Percentiles rank a stretch among this genome's conserved stretches.
phyloP scores from a whole-genome alignment of 768 basidiomycete genomes.

The Macrocybe gigantea region DNA sequence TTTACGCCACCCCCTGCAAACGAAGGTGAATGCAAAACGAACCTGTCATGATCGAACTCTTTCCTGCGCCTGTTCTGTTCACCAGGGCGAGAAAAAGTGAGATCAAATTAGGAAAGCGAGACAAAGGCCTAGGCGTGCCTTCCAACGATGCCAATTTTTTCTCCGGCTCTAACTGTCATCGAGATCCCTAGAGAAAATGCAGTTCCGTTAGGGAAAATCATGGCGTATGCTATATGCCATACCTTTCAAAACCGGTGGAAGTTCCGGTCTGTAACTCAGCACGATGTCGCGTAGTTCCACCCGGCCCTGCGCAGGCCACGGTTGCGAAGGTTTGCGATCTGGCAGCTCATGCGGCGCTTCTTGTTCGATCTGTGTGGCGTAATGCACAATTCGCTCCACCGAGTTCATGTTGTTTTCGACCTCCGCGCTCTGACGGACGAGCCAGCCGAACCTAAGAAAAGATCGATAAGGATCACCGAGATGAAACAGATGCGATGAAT shows the following conservation, averaged over 20 bases:
- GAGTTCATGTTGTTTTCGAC: constrained; percentile 94
- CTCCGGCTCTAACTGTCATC: constrained; percentile 64
- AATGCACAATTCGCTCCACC: constrained; percentile 82
- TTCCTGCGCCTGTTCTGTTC: constrained; percentile 75
- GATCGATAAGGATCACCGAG: constrained; percentile 3
- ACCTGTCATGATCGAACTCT: constrained; percentile 85
- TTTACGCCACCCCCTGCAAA: background rate
- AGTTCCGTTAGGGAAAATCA: background rate
- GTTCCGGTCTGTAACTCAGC: constrained; percentile 79
- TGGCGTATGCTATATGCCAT: background rate
- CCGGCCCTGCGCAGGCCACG: constrained; percentile 73
- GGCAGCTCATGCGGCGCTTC: constrained; percentile 68
- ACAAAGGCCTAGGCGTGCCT: constrained; percentile 17
- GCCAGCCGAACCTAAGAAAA: constrained; percentile 56
- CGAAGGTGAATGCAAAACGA: constrained; percentile 8
- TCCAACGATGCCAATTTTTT: constrained; percentile 92
- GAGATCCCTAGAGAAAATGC: constrained; percentile 32
- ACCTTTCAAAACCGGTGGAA: constrained; percentile 86
- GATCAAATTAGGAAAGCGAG: background rate
- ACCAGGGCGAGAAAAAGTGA: background rate
- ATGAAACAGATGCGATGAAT: background rate
- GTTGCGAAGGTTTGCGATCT: constrained; percentile 47
- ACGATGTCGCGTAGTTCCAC: constrained; percentile 74
- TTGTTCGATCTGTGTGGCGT: constrained; percentile 75
- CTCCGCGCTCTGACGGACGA: constrained; percentile 74